Evolutionary conservation across 257 asterid species (phyloP), one percentile per base, ranked within the genome.

Genomic region (Plantago major): DNA sequence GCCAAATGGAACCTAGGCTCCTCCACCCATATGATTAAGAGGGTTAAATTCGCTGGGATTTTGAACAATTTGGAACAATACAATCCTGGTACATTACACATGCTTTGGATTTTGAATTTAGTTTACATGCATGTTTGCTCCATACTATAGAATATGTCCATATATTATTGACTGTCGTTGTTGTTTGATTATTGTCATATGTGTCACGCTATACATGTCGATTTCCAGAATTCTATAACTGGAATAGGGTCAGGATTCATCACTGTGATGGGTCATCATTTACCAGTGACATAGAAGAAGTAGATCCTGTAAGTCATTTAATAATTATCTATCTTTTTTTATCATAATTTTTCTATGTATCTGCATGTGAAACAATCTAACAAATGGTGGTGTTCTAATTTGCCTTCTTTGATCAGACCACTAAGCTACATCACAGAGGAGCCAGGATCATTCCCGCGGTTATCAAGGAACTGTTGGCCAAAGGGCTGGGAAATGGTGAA

Each of bases 1-100:
- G 84, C 19, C 38, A 60, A 26, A 46, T 71, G 74, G 30, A 78
- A 81, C 3, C 57, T 84, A 57, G 99, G 96, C 50, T 92, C 99
- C 37, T 92, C 99, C 12, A 78, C 72, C 69, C 60, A 54, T 14
- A 92, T 84, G 96, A 80, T 46, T 55, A 79, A 80, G 45, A 81
- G 71, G 66, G 22, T 85, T 19, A 61, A 76, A 0, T 92, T 91
- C 71, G 74, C 94, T 0, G 99, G 97, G 75, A 80, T 92, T 44
- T 79, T 89, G 3, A 82, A 88, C 86, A 84, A 85, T 67, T 63
- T 72, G 74, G 71, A 69, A 17, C 19, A 78, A 75, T 77, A 75
- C 11, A 92, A 92, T 72, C 97, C 99, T 14, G 97, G 99, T 92
- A n/a, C n/a, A n/a, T n/a, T n/a, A n/a, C n/a, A n/a, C n/a, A 22